phyloP scores from a whole-genome alignment of 1,284 basidiomycete species.

The Pascua guehoae region DNA sequence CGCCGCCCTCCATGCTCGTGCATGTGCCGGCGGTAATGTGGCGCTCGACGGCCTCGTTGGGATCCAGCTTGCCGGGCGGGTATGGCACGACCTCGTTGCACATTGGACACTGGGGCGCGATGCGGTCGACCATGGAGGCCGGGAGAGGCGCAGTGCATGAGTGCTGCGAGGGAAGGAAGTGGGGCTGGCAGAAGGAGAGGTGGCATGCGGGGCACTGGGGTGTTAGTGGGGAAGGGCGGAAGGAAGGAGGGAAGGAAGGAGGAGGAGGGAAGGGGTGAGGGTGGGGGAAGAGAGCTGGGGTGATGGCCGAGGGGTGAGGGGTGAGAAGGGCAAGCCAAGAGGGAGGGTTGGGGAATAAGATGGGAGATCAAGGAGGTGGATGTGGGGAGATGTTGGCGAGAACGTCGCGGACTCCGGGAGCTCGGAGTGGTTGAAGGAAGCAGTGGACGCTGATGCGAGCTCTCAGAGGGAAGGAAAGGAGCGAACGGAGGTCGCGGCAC shows the following conservation, averaged over 20 bases:
- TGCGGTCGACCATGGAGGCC: conserved; percentile 43
- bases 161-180: conserved; percentile 46
- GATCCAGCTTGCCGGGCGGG: conserved; percentile 22
- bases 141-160: conserved; percentile 43
- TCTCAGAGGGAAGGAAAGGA: too few species aligned
- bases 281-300: neutral
- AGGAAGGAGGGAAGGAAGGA: too few species aligned
- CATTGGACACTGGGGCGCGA: conserved; percentile 47
- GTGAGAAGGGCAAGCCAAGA: too few species aligned
- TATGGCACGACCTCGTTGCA: conserved; percentile 43
- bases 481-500: too few species aligned
- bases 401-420: too few species aligned
- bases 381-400: too few species aligned
- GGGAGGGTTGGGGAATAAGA: too few species aligned
- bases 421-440: too few species aligned
- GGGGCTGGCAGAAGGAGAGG: conserved; percentile 45
- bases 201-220: conserved; percentile 48
- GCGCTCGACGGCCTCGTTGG: conserved; percentile 45
- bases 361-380: too few species aligned
- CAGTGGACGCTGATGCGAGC: too few species aligned
- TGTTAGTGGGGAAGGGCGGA: neutral
- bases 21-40: conserved; percentile 44
- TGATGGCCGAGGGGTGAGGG: too few species aligned
- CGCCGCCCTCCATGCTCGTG: conserved; percentile 40
- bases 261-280: too few species aligned